Evolutionary conservation across 2,329 filamentous ascomycete genomes (phyloP).

Genomic region (Tolypocladium ovalisporum): DNA sequence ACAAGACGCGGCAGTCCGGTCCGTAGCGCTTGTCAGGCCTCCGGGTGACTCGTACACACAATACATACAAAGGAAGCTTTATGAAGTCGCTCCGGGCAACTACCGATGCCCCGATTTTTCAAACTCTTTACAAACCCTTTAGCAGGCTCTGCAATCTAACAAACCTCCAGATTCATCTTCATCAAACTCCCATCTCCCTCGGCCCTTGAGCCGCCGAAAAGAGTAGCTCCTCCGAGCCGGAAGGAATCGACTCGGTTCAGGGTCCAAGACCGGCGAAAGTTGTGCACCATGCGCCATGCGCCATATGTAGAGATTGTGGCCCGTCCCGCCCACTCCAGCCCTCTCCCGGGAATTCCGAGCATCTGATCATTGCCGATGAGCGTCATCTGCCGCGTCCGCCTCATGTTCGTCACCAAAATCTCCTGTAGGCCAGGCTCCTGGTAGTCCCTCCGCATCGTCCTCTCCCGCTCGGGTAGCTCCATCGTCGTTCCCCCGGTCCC

Average conservation of each 20-base stretch:
- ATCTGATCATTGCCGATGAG: not conserved
- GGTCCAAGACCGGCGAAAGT: not conserved
- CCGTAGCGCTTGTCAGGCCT: too few species aligned
- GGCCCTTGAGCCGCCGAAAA: not conserved
- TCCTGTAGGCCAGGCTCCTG: conserved; percentile 25
- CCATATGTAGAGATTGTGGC: not conserved
- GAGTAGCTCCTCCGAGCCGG: not conserved
- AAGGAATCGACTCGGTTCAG: not conserved
- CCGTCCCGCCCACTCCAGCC: not conserved
- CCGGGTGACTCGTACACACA: not conserved
- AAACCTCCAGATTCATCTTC: not conserved
- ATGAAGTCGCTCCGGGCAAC: not conserved
- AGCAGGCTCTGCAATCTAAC: not conserved
- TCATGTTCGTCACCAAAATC: conserved; percentile 4
- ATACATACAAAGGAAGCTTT: not conserved
- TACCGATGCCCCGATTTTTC: not conserved
- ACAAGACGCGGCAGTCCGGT: not conserved
- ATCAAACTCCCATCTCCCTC: not conserved
- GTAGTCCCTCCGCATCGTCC: conserved; percentile 9
- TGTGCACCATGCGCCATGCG: not conserved
- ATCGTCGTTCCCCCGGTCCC: conserved; percentile 6
- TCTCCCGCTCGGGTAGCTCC: conserved; percentile 1
- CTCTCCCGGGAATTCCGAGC: not conserved
- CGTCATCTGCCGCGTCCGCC: not conserved
- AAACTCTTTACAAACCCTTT: not conserved